Base-by-base conservation (phyloP, 371 early-diverging fungal genomes). In the Dinochytrium kinnereticum region DNA sequence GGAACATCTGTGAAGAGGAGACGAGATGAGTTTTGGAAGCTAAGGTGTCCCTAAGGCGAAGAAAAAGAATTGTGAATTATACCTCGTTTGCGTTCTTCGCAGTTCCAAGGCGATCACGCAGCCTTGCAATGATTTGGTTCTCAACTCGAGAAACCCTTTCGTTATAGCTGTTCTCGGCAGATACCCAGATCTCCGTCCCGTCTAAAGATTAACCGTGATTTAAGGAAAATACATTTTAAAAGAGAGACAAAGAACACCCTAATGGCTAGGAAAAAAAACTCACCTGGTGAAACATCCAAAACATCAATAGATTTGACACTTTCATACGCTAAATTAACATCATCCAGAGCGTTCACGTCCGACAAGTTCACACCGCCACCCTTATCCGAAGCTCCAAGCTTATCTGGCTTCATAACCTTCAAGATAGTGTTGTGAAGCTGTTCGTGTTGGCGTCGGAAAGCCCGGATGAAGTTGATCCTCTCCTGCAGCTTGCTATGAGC, bases 101-200 rank as follows among this genome's bases (percentile, higher is more conserved):
- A 2, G 94, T 93, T 39, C 94, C 97, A 59, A 99, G 88, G 38
- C 95, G 89, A 83, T 97, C 97, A 30, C 98, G 91, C 49, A 99
- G 89, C 26, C 92, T 89, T 13, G 94, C 90, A 74, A 99, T 98
- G 75, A 98, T 97, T 78, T 96, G 96, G 82, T 96, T 96, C 80
- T 99, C 99, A 1, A 99, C 96, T 13, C 95, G 89, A 24, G 96
- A 88, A 26, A 99, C 95, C 26, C 94, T 91, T 79, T 98, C 97
- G 78, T 96, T 97, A 86, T 99, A 99, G 0, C 87, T 85, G 30
- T 89, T 90, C 76, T 98, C 98, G 26, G 96, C 95, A 39, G 88
- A 88, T 49, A 94, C 91, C 98, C 98, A 98, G 57, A 90, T 86
- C 64, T 96, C 94, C 0, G 96, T 94, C 19, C 99, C 99, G 77